phyloP scores from a whole-genome alignment of 352 stramenopile species.

The Phytophthora hibernalis region DNA sequence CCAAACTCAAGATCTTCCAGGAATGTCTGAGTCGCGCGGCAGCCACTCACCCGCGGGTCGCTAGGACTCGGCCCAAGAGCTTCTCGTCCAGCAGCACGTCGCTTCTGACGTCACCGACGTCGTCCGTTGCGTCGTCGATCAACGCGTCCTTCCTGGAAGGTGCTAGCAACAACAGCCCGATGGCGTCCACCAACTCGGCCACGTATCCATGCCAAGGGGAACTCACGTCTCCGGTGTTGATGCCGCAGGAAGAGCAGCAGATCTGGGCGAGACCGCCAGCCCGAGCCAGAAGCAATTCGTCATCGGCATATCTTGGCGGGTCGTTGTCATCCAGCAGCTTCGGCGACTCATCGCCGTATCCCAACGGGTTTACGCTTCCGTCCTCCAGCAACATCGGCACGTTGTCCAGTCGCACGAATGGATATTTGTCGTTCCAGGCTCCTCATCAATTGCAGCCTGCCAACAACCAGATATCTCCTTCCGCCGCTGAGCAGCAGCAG shows the following conservation, averaged over 20 bases:
- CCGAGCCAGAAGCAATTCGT: conserved; percentile 52
- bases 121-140: conserved; percentile 68
- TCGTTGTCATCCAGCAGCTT: conserved; percentile 40
- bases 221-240: conserved; percentile 38
- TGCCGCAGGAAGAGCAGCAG: conserved; percentile 42
- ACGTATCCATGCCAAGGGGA: conserved; percentile 35
- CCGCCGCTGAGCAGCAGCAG: conserved; percentile 32
- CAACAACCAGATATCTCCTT: conserved; percentile 32
- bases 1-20: conserved; percentile 74
- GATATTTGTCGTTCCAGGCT: conserved; percentile 37
- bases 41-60: conserved; percentile 14
- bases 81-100: conserved; percentile 70
- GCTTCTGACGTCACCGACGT: conserved; percentile 72
- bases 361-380: conserved; percentile 29
- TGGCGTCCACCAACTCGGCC: conserved; percentile 29
- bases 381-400: conserved; percentile 23
- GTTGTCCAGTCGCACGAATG: conserved; percentile 32
- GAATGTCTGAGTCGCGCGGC: conserved; percentile 45
- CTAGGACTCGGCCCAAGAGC: conserved; percentile 55
- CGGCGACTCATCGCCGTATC: conserved; percentile 29
- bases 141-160: conserved; percentile 65
- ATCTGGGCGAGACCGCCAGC: conserved; percentile 35
- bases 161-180: conserved; percentile 35
- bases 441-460: conserved; percentile 35
- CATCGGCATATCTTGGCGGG: conserved; percentile 45